Base-by-base conservation (phyloP, 2,329 filamentous ascomycete genomes). In the Simplicillium sp. region DNA sequence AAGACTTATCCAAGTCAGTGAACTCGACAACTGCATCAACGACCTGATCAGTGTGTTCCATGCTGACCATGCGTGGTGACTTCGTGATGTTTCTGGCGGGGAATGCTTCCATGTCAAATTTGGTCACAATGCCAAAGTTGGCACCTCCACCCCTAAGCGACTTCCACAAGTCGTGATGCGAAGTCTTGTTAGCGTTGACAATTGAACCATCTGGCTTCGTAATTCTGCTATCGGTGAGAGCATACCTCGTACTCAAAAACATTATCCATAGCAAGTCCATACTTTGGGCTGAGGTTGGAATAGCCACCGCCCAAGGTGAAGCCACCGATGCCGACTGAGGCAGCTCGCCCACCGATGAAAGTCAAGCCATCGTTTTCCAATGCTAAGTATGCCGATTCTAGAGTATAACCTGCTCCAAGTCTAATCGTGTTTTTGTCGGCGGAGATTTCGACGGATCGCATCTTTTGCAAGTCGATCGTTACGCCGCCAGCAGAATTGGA, bases 61-160 rank as follows among this genome's bases (percentile, higher is more conserved):
- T 35, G 8, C 29, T 31, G 29, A 31, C 29, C 9, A 16, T 20
- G 20, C 36, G 38, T 34, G 12, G 18, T 15, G 13, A 25, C 17
- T 31, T 29, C 6, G 25, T 15, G 29, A 33, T 12, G 9, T 40
- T 31, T 6, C 9, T n/a, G 9, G 29, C 29, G 9, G 29, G 29
- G 33, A 37, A 40, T 14, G 42, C 32, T 29, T 44, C 37, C 11
- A 44, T 8, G 28, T 39, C 37, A 25, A 44, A 44, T 4, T 35
- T 17, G 9, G 61, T 54, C 1, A 58, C 54, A 34, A 62, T 54
- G 38, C 65, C 66, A 37, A 68, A 66, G 46, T 71, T 72, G 47
- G 56, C 62, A 14, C 56, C 54, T n/a, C 68, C 68, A 7, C 68
- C 68, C 39, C 65, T 64, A 1, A 70, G 54, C 2, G 67, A 66